Evolutionary conservation across 1,139 yeast species (phyloP).

Genomic region (Geotrichum bryndzae): DNA sequence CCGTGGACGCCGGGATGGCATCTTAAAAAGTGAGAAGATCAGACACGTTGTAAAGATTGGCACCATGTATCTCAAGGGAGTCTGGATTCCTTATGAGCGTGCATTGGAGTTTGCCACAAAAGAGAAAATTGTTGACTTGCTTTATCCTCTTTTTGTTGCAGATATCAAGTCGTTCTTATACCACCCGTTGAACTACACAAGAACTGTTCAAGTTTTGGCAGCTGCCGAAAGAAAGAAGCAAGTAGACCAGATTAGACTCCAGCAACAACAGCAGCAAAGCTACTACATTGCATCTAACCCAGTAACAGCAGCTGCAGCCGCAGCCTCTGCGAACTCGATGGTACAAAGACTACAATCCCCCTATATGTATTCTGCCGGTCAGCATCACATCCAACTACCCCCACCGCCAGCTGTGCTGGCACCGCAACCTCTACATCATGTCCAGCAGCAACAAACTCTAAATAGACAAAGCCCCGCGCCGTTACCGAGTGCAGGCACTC

Average conservation of each 20-base stretch:
- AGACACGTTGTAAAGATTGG: constrained; percentile 94
- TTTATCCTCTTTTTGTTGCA: constrained; percentile 82
- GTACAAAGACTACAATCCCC: constrained; percentile 16
- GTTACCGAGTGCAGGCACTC: constrained; percentile 1
- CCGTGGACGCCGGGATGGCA: constrained; percentile 75
- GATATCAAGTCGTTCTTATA: constrained; percentile 43
- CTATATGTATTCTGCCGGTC: constrained; percentile 7
- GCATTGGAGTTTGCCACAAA: constrained; percentile 86
- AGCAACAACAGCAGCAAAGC: constrained; percentile 17
- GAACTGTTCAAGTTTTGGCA: constrained; percentile 36
- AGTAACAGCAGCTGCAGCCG: constrained; percentile 9
- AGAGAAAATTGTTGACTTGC: constrained; percentile 76
- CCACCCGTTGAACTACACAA: constrained; percentile 32
- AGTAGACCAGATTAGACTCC: constrained; percentile 24
- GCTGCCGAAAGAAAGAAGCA: constrained; percentile 34
- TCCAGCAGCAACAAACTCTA: constrained; percentile 3
- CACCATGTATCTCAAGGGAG: constrained; percentile 94
- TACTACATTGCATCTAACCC: constrained; percentile 17
- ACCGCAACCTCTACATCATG: not conserved
- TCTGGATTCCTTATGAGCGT: constrained; percentile 94
- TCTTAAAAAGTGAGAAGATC: constrained; percentile 78
- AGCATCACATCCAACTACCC: constrained; percentile 9
- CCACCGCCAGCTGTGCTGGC: constrained; percentile 1
- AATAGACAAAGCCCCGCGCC: not conserved
- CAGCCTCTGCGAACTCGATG: constrained; percentile 12